Base-by-base conservation (phyloP, 495 filamentous ascomycete species). In the Hypomontagnella submonticulosa region DNA sequence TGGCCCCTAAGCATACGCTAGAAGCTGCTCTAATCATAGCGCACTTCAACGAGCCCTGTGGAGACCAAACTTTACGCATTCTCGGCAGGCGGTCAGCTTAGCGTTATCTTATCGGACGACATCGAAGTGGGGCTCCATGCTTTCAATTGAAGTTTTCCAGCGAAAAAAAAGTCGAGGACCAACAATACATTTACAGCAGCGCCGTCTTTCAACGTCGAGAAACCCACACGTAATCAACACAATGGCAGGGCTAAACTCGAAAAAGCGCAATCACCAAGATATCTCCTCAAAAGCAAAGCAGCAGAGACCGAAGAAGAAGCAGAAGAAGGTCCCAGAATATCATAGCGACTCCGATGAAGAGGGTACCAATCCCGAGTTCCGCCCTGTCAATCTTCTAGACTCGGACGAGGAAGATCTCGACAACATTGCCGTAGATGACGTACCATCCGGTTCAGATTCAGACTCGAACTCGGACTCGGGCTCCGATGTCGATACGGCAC, bases 251-350 rank as follows among this genome's bases (percentile, higher is more conserved):
- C 23, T 49, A 27, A 55, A 30, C n/a, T 49, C 30, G 6, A 70
- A 66, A 57, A 70, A 62, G 57, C 38, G 66, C 44, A 61, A 44
- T 27, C 61, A 61, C 19, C 69, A 71, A 52, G 81, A 84, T 38
- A 82, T 88, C 23, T 81, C 79, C 57, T 79, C 84, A 42, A 84
- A 84, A 66, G 80, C 81, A 43, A 85, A 83, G 69, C 74, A 76
- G 12, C 74, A 77, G 33, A 78, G 83, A 16, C 87, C 88, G 3
- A 76, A 78, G 36, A 91, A 90, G 76, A 92, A 91, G 75, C 85
- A 92, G 71, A 88, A 86, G 69, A 87, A 90, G 77, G 84, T 89
- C 66, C 76, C 72, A 42, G 76, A 84, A 42, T 93, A 95, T 77
- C 85, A 92, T 84, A 91, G 89, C 81, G 86, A 85, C 70, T 91